Conservation (phyloP, 371 early-diverging fungal genomes). For the Rhizopus delemar region DNA sequence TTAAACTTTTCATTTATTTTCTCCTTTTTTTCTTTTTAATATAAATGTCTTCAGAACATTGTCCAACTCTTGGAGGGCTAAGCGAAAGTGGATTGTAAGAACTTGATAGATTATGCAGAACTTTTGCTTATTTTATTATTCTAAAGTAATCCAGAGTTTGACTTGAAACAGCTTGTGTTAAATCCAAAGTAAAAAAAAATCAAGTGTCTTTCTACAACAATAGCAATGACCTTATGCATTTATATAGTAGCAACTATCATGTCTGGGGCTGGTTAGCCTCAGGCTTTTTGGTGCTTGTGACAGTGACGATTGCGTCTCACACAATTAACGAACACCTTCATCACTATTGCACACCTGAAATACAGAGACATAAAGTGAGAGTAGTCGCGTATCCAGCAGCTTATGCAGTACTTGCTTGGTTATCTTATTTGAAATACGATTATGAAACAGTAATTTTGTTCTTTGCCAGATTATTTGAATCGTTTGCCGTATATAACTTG, state of each 20-base stretch:
- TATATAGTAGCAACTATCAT: conserved; percentile 44
- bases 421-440: conserved; percentile 50
- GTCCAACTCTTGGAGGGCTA: conserved; percentile 31
- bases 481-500: conserved; percentile 53
- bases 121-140: neutral
- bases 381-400: conserved; percentile 51
- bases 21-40: neutral
- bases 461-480: conserved; percentile 50
- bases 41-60: conserved; percentile 17
- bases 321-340: conserved; percentile 40
- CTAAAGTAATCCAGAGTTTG: conserved; percentile 43
- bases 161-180: conserved; percentile 36
- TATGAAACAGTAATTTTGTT: conserved; percentile 52
- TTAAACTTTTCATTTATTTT: conserved; percentile 3
- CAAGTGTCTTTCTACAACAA: too few relatives aligned
- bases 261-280: conserved; percentile 51
- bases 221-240: neutral
- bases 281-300: conserved; percentile 34
- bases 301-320: conserved; percentile 33
- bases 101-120: neutral
- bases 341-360: conserved; percentile 45
- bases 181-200: conserved; percentile 34
- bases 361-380: conserved; percentile 52
- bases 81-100: conserved; percentile 34
- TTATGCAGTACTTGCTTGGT: conserved; percentile 49